A percentile compares a stretch with the other conserved stretches of the same genome.
These are phyloP conservation scores for Sclerospora graminicola DNA, from an alignment of 352 stramenopile genomes.

Conservation along the genomic window DNA sequence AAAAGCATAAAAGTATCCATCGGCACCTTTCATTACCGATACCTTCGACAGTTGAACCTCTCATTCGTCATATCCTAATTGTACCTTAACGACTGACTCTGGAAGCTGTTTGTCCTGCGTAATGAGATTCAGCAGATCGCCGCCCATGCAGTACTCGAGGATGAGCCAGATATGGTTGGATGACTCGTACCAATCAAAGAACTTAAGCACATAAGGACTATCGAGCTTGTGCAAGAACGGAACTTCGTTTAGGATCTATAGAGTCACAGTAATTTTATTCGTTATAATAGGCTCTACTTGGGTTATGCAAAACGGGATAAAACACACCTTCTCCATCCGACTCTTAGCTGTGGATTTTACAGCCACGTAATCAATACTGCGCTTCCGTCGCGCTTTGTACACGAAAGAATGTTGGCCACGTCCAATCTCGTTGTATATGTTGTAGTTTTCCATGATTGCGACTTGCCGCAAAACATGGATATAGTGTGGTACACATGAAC, in stretches of 20 bases:
- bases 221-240: constrained; percentile 84
- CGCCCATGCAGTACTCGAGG: constrained; percentile 90
- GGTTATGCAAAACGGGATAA: not conserved
- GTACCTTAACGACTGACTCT: constrained; percentile 60
- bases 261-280: too few relatives aligned
- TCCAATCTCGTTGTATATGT: constrained; percentile 91
- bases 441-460: constrained; percentile 88
- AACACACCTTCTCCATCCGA: constrained; percentile 78
- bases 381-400: constrained; percentile 89
- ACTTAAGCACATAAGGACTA: constrained; percentile 83
- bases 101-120: constrained; percentile 83
- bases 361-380: constrained; percentile 89
- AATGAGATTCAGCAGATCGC: constrained; percentile 85
- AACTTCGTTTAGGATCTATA: constrained; percentile 78
- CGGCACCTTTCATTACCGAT: not conserved
- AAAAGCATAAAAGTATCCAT: not conserved
- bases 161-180: constrained; percentile 94
- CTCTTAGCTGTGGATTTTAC: constrained; percentile 90
- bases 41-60: not conserved
- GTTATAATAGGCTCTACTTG: too few relatives aligned
- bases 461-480: constrained; percentile 1
- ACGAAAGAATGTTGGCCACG: constrained; percentile 86
- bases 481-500: constrained; percentile 17
- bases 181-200: constrained; percentile 94
- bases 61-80: not conserved